phyloP scores from a whole-genome alignment of 345 rosid species.

The Moricandia arvensis region DNA sequence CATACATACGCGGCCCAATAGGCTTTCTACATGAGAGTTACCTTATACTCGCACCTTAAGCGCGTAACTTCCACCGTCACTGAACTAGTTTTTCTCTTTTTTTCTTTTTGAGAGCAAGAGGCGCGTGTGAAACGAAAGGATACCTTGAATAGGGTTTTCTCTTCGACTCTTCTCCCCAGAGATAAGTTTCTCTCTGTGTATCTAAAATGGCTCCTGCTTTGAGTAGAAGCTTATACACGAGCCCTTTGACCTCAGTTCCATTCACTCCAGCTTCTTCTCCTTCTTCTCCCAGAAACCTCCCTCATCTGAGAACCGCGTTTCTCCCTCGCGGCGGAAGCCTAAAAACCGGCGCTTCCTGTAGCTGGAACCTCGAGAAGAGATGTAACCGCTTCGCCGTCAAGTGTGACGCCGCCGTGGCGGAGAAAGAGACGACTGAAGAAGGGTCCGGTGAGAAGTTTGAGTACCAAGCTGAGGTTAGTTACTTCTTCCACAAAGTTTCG shows the following conservation, averaged over 20 bases:
- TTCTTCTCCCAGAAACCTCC: conserved; percentile 16
- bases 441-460: neutral
- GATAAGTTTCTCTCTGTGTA: no score
- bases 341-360: conserved; percentile 45
- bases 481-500: neutral
- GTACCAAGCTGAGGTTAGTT: neutral
- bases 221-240: no score
- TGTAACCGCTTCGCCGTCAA: conserved; percentile 49
- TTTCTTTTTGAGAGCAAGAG: neutral
- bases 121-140: neutral
- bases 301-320: conserved; percentile 39
- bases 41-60: neutral
- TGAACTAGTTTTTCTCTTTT: neutral
- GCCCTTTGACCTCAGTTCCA: no score
- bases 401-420: conserved; percentile 81
- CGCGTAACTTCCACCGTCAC: neutral
- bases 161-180: no score
- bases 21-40: neutral
- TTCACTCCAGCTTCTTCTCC: neutral
- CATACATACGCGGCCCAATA: neutral
- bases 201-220: neutral
- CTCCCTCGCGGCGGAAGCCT: conserved; percentile 46
- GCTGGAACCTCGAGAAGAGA: conserved; percentile 55
- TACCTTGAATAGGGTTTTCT: neutral
- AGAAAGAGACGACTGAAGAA: neutral